Percentiles rank a stretch among this genome's conserved stretches.
phyloP scores from a whole-genome alignment of 495 filamentous ascomycete species.

The Penicillium taxi region DNA sequence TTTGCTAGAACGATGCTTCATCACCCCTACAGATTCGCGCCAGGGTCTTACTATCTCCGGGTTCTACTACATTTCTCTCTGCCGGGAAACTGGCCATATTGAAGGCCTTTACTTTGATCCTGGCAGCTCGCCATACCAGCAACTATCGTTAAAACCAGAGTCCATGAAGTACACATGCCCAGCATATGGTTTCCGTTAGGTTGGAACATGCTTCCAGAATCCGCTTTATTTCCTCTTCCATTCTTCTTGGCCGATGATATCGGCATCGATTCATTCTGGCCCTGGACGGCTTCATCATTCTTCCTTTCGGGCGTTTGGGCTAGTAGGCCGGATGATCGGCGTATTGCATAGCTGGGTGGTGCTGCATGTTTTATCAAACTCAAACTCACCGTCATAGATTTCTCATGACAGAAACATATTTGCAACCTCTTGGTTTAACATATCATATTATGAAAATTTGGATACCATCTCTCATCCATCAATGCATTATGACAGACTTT shows the following conservation, averaged over 20 bases:
- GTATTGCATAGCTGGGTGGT: slow-evolving; percentile 21
- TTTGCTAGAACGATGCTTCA: slow-evolving; percentile 58
- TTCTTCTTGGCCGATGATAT: slow-evolving; percentile 3
- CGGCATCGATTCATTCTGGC: slow-evolving; percentile 1
- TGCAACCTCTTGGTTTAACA: background rate
- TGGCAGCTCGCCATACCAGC: slow-evolving; percentile 62
- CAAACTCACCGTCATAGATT: no score
- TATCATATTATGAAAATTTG: background rate
- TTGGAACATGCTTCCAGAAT: background rate
- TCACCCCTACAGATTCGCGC: slow-evolving; percentile 50
- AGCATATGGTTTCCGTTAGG: slow-evolving; percentile 36
- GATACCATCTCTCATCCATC: no score
- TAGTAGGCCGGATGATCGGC: slow-evolving; percentile 5
- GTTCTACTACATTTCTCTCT: slow-evolving; percentile 66
- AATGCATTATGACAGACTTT: no score
- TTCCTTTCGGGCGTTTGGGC: slow-evolving; percentile 7
- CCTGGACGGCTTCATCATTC: no score
- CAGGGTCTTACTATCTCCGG: slow-evolving; percentile 64
- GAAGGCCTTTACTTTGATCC: slow-evolving; percentile 71
- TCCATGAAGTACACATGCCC: slow-evolving; percentile 33
- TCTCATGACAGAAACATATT: slow-evolving; percentile 1
- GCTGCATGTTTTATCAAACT: slow-evolving; percentile 10
- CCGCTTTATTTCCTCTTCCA: slow-evolving; percentile 1
- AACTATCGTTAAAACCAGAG: slow-evolving; percentile 51
- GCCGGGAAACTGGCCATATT: slow-evolving; percentile 51